These are phyloP conservation scores for Cladosporium colombiae DNA, from an alignment of 2,329 filamentous ascomycete species.

Conservation along the genomic window DNA sequence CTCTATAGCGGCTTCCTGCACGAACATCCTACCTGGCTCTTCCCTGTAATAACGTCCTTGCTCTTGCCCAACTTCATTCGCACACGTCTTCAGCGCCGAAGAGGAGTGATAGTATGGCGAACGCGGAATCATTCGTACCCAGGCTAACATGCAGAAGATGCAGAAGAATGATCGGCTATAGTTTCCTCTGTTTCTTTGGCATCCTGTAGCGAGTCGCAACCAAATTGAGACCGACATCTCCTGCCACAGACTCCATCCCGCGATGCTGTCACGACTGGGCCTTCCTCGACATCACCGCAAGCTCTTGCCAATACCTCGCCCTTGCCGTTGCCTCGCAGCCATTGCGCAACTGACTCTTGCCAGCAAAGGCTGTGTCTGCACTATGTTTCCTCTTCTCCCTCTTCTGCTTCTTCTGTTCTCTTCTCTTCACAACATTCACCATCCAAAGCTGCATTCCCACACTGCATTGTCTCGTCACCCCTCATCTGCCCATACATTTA, in stretches of 20 bases:
- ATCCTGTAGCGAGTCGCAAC: not conserved
- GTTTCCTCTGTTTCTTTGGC: not conserved
- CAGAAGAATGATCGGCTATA: not conserved
- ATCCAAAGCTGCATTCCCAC: not conserved
- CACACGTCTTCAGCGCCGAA: not conserved
- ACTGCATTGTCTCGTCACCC: not conserved
- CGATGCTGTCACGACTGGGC: not conserved
- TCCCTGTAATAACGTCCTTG: not conserved
- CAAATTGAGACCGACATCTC: not conserved
- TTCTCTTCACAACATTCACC: conserved; percentile 5
- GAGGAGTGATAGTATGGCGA: not conserved
- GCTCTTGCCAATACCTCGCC: not conserved
- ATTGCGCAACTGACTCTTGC: not conserved
- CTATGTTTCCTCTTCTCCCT: not conserved
- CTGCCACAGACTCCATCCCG: not conserved
- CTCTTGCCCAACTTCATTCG: not conserved
- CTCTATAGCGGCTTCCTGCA: not conserved
- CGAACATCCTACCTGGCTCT: not conserved
- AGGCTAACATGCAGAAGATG: not conserved
- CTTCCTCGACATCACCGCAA: not conserved
- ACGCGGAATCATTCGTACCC: not conserved
- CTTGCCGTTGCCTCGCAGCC: not conserved
- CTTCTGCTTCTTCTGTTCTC: not conserved
- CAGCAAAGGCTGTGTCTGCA: not conserved
- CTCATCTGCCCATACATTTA: not conserved